Evolutionary conservation across 192 early-diverging fungal genomes (phyloP).

Genomic region (Mortierella hygrophila): DNA sequence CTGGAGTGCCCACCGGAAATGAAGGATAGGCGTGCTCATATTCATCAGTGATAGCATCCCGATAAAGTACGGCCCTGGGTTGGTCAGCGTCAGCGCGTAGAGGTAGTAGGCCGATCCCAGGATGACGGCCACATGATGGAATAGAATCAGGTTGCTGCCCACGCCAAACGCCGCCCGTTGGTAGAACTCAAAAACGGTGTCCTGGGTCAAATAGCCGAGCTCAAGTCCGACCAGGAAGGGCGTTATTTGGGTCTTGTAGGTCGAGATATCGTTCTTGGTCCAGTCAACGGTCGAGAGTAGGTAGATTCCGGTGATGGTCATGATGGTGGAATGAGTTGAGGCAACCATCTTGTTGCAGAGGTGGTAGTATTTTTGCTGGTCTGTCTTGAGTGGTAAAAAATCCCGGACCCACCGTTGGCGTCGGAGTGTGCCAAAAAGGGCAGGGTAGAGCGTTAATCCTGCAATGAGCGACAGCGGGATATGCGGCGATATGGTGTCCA

Average conservation of each 20-base stretch:
- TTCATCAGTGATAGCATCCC: constrained; percentile 45
- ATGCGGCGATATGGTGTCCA: constrained; percentile 38
- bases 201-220: constrained; percentile 36
- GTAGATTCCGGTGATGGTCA: constrained; percentile 22
- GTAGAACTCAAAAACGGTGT: constrained; percentile 38
- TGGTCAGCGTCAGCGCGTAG: constrained; percentile 16
- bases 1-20: constrained; percentile 33
- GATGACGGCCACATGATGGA: constrained; percentile 39
- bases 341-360: constrained; percentile 36
- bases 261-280: constrained; percentile 36
- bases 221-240: constrained; percentile 47
- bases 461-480: constrained; percentile 36
- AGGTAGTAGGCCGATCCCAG: constrained; percentile 33
- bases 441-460: constrained; percentile 31
- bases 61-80: constrained; percentile 36
- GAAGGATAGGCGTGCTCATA: constrained; percentile 32
- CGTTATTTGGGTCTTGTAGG: constrained; percentile 21
- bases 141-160: constrained; percentile 35
- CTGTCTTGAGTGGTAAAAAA: constrained; percentile 28
- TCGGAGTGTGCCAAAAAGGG: constrained; percentile 19
- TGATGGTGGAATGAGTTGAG: constrained; percentile 34
- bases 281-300: constrained; percentile 32
- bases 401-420: constrained; percentile 19
- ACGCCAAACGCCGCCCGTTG: constrained; percentile 21
- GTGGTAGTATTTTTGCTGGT: constrained; percentile 27